phyloP scores from a whole-genome alignment of 352 stramenopile genomes.

The Globisporangium nunn region DNA sequence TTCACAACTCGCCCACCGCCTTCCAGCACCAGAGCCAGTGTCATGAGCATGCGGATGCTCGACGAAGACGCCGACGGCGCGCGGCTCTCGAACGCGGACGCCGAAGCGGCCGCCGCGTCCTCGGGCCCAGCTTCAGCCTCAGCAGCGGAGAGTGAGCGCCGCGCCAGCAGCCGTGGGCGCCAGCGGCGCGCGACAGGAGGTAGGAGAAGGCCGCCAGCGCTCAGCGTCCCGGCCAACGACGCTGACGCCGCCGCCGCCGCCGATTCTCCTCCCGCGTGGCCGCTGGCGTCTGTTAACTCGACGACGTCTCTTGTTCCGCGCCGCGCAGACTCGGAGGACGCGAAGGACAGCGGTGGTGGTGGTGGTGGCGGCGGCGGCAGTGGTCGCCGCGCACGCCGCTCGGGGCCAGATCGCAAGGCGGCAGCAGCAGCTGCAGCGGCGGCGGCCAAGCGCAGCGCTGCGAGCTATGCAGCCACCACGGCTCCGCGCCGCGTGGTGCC shows the following conservation, averaged over 20 bases:
- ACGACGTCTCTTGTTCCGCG: constrained; percentile 49
- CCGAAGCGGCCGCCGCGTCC: background rate
- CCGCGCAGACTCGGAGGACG: constrained; percentile 22
- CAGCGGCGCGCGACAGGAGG: background rate
- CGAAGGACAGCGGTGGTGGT: background rate
- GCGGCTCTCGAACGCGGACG: background rate
- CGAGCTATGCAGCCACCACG: constrained; percentile 17
- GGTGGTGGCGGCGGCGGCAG: too few relatives aligned
- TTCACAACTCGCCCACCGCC: too few relatives aligned
- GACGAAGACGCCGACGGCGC: background rate
- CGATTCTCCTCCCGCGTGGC: background rate
- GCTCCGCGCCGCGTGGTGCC: constrained; percentile 14
- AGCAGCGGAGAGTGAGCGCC: background rate
- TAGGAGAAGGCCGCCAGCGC: background rate
- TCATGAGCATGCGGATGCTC: constrained; percentile 2
- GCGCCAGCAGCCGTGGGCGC: background rate
- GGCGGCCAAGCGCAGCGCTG: constrained; percentile 4
- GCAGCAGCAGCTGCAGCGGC: background rate
- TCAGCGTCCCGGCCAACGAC: background rate
- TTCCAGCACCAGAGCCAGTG: too few relatives aligned
- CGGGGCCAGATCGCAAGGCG: constrained; percentile 11
- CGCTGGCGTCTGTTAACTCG: constrained; percentile 34
- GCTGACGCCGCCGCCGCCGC: background rate
- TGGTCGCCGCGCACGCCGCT: background rate
- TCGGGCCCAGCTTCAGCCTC: too few relatives aligned